These are phyloP conservation scores for Suillus weaverae DNA, from an alignment of 768 basidiomycete genomes.

Conservation along the genomic window DNA sequence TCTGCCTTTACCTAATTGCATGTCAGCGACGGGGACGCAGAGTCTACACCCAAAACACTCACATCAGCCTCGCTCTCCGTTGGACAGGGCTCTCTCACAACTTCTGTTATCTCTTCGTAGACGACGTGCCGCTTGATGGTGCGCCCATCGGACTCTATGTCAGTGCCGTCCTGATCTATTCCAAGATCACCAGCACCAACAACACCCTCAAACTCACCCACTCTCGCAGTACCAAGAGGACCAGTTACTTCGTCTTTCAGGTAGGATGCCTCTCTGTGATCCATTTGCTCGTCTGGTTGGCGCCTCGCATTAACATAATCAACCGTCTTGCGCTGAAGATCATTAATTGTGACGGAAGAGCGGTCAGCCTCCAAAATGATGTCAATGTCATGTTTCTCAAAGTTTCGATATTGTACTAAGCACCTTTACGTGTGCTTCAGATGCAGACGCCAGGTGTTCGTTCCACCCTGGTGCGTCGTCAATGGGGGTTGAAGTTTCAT, in stretches of 20 bases:
- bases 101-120: slow-evolving; percentile 10
- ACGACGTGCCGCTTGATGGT: slow-evolving; percentile 20
- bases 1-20: slow-evolving; percentile 1
- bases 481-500: slow-evolving; percentile 50
- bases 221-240: slow-evolving; percentile 27
- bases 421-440: slow-evolving; percentile 69
- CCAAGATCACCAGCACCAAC: slow-evolving; percentile 31
- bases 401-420: not conserved
- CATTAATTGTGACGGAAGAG: slow-evolving; percentile 10
- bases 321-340: slow-evolving; percentile 28
- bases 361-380: slow-evolving; percentile 25
- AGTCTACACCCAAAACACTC: not conserved
- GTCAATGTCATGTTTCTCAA: not conserved
- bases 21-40: not conserved
- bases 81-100: slow-evolving; percentile 4
- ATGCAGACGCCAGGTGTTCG: slow-evolving; percentile 59
- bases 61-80: slow-evolving; percentile 19
- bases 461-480: slow-evolving; percentile 71
- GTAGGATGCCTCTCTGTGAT: slow-evolving; percentile 27
- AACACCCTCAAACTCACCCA: slow-evolving; percentile 32
- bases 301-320: slow-evolving; percentile 12
- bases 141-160: slow-evolving; percentile 26
- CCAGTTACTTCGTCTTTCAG: slow-evolving; percentile 28
- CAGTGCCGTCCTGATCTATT: slow-evolving; percentile 17
- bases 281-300: slow-evolving; percentile 17